These are phyloP conservation scores for Dalbergia cultrata DNA, from an alignment of 306 rosid species.

Conservation along the genomic window DNA sequence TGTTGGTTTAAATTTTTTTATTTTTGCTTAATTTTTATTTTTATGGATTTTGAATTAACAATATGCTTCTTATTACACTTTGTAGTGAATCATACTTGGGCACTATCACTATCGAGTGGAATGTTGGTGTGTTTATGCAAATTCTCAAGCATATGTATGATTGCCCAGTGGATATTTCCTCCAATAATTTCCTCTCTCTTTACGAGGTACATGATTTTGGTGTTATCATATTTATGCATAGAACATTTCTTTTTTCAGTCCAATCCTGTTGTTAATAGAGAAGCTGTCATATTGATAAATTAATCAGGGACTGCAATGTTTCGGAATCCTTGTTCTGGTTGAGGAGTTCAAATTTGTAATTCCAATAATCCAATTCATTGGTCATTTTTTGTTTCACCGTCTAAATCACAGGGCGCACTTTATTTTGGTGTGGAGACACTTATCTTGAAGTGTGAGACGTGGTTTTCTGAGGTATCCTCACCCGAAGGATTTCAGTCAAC, in stretches of 20 bases:
- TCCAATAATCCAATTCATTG: background rate
- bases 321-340: constrained; percentile 26
- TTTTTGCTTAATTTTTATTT: background rate
- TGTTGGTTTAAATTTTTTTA: background rate
- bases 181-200: constrained; percentile 61
- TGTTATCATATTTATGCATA: background rate
- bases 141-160: constrained; percentile 68
- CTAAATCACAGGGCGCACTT: constrained; percentile 69
- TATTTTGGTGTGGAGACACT: constrained; percentile 84
- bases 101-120: constrained; percentile 64
- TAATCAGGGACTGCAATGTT: constrained; percentile 3
- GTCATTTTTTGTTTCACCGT: background rate
- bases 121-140: constrained; percentile 56
- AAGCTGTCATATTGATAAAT: constrained; percentile 27
- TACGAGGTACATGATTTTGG: constrained; percentile 65
- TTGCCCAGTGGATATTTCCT: constrained; percentile 57
- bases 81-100: constrained; percentile 72
- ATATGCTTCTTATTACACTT: constrained; percentile 16
- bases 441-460: constrained; percentile 65
- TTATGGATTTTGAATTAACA: constrained; percentile 1
- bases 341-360: constrained; percentile 19
- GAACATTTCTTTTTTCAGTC: background rate
- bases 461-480: constrained; percentile 67
- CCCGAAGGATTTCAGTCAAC: constrained; percentile 44
- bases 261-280: background rate